Evolutionary conservation across 1,284 basidiomycete genomes (phyloP).

Genomic region (Salmacisia buchloeana): DNA sequence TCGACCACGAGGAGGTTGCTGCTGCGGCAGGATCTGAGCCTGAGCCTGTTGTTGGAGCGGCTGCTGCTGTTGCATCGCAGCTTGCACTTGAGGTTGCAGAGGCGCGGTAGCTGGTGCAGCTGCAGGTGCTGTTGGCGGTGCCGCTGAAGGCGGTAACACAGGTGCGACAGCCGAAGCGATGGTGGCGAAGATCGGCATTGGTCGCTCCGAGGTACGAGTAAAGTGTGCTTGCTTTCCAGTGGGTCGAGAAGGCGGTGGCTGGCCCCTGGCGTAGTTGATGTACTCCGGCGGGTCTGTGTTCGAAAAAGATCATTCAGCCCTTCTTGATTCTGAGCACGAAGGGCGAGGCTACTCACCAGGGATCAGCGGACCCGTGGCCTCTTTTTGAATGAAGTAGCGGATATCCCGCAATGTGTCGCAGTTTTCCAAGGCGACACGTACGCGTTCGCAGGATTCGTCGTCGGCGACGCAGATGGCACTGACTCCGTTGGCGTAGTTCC

Average conservation of each 20-base stretch:
- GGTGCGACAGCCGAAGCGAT: conserved; percentile 10
- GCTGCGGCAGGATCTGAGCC: neutral
- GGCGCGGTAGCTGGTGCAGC: conserved; percentile 15
- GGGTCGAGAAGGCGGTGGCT: conserved; percentile 36
- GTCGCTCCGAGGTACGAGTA: conserved; percentile 36
- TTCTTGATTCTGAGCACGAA: neutral
- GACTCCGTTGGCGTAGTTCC: conserved; percentile 91
- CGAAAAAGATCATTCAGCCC: neutral
- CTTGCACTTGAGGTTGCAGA: neutral
- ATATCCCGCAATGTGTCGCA: conserved; percentile 44
- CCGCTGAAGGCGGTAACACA: conserved; percentile 7
- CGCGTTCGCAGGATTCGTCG: conserved; percentile 61
- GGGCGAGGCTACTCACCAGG: conserved; percentile 17
- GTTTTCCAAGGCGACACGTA: conserved; percentile 44
- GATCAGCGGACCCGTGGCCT: conserved; percentile 43
- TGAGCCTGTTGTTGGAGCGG: conserved; percentile 14
- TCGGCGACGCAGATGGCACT: conserved; percentile 92
- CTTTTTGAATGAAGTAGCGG: conserved; percentile 40
- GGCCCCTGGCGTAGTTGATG: conserved; percentile 47
- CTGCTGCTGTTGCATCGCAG: conserved; percentile 8
- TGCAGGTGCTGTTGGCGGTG: conserved; percentile 14
- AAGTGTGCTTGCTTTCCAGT: conserved; percentile 38
- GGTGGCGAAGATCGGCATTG: conserved; percentile 16
- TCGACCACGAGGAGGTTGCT: neutral
- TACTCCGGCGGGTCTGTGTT: conserved; percentile 43